A percentile compares a stretch with the other conserved stretches of the same genome.
Evolutionary conservation across 371 early-diverging fungal species (phyloP).

Genomic region (Synchytrium microbalum): DNA sequence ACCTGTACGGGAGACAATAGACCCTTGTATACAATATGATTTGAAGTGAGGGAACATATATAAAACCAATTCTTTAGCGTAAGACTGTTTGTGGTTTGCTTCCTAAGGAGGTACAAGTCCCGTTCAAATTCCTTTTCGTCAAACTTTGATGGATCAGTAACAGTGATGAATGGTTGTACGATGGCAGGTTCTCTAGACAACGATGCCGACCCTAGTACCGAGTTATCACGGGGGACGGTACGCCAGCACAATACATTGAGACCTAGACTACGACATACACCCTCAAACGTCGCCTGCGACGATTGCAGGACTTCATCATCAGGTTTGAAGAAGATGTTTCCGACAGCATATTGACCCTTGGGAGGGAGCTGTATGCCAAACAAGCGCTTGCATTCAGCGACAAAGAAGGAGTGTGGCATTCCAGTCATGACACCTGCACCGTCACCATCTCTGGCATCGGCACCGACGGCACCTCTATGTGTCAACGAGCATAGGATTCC

Average conservation of each 20-base stretch:
- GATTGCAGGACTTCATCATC: constrained; percentile 52
- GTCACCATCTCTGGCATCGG: constrained; percentile 60
- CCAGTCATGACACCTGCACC: constrained; percentile 75
- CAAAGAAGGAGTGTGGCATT: constrained; percentile 85
- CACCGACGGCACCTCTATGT: constrained; percentile 90
- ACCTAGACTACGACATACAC: constrained; percentile 43
- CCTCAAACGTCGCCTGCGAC: constrained; percentile 66
- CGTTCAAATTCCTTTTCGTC: constrained; percentile 72
- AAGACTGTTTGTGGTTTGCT: constrained; percentile 69
- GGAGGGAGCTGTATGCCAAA: constrained; percentile 59
- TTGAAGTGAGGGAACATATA: constrained; percentile 85
- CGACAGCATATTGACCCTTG: constrained; percentile 83
- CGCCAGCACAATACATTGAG: constrained; percentile 87
- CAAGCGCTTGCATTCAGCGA: constrained; percentile 44
- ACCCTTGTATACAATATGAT: constrained; percentile 94
- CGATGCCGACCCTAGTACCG: constrained; percentile 83
- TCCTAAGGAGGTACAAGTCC: constrained; percentile 81
- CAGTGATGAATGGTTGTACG: constrained; percentile 70
- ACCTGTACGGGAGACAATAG: constrained; percentile 84
- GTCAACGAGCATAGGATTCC: constrained; percentile 93
- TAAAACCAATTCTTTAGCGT: constrained; percentile 84
- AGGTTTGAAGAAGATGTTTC: constrained; percentile 82
- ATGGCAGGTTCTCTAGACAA: constrained; percentile 87
- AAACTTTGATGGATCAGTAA: constrained; percentile 30
- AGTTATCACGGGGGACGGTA: constrained; percentile 71